Percentiles rank a stretch among this genome's conserved stretches.
Evolutionary conservation across 2,329 filamentous ascomycete genomes (phyloP).

Genomic region (Colletotrichum shisoi): DNA sequence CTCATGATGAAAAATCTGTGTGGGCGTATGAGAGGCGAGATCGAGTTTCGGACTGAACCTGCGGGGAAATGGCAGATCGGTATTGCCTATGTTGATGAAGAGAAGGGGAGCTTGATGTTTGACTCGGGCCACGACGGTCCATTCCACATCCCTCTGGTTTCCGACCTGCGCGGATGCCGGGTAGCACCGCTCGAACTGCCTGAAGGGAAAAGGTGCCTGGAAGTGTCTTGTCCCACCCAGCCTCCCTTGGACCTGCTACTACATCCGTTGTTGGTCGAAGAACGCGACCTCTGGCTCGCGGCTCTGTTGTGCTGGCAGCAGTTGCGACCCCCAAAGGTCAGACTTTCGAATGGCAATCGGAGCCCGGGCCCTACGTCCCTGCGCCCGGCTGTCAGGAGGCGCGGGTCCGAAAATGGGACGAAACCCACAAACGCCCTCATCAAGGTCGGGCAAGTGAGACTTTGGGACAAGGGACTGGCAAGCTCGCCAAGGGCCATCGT

Average conservation of each 20-base stretch:
- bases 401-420: constrained; percentile 35
- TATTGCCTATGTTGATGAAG: constrained; percentile 80
- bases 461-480: constrained; percentile 82
- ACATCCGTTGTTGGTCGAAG: constrained; percentile 68
- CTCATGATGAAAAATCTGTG: constrained; percentile 79
- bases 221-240: constrained; percentile 57
- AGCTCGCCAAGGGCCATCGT: constrained; percentile 64
- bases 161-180: constrained; percentile 76
- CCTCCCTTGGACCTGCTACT: constrained; percentile 69
- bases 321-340: constrained; percentile 67
- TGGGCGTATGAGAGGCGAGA: constrained; percentile 79
- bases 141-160: constrained; percentile 72
- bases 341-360: constrained; percentile 57
- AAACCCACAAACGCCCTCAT: constrained; percentile 73
- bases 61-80: constrained; percentile 72
- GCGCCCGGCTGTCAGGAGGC: constrained; percentile 44
- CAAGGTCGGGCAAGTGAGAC: constrained; percentile 88
- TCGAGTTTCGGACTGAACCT: constrained; percentile 73
- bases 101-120: constrained; percentile 76
- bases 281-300: constrained; percentile 81
- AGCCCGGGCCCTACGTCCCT: constrained; percentile 50
- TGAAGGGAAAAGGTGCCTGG: constrained; percentile 60
- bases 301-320: constrained; percentile 84
- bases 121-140: constrained; percentile 72
- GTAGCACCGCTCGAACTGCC: constrained; percentile 65